These are phyloP conservation scores for Arthrobotrys sphaeroides DNA, from an alignment of 2,329 filamentous ascomycete genomes.

Conservation along the genomic window DNA sequence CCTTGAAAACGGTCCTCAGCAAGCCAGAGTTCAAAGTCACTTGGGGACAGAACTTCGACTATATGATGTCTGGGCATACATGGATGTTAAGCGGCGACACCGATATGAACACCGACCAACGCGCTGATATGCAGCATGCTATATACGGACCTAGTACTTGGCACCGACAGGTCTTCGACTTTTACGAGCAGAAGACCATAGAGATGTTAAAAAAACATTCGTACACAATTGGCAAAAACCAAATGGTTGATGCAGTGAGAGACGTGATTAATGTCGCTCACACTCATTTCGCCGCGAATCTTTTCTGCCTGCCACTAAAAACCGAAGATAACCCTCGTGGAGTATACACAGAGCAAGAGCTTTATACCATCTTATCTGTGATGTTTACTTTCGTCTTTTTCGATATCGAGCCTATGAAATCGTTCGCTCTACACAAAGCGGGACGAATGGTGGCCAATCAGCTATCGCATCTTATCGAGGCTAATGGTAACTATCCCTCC, in stretches of 20 bases:
- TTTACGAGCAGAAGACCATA: constrained; percentile 72
- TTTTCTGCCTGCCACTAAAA: constrained; percentile 69
- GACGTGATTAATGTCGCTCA: constrained; percentile 68
- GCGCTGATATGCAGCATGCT: constrained; percentile 67
- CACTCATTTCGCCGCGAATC: constrained; percentile 67
- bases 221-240: constrained; percentile 69
- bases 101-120: constrained; percentile 65
- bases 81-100: constrained; percentile 69
- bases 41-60: constrained; percentile 72
- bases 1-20: constrained; percentile 71
- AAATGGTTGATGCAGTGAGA: constrained; percentile 74
- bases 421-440: constrained; percentile 71
- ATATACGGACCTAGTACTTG: constrained; percentile 71
- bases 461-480: constrained; percentile 71
- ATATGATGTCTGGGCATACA: constrained; percentile 68
- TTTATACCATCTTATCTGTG: constrained; percentile 71
- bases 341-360: constrained; percentile 68
- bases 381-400: constrained; percentile 74
- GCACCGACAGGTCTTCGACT: constrained; percentile 71
- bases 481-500: constrained; percentile 70
- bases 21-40: constrained; percentile 71
- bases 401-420: constrained; percentile 73
- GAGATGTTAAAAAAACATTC: constrained; percentile 72
- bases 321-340: constrained; percentile 65
- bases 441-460: constrained; percentile 69